phyloP scores from a whole-genome alignment of 2,329 filamentous ascomycete species.

The Ascochyta viciae-villosae region DNA sequence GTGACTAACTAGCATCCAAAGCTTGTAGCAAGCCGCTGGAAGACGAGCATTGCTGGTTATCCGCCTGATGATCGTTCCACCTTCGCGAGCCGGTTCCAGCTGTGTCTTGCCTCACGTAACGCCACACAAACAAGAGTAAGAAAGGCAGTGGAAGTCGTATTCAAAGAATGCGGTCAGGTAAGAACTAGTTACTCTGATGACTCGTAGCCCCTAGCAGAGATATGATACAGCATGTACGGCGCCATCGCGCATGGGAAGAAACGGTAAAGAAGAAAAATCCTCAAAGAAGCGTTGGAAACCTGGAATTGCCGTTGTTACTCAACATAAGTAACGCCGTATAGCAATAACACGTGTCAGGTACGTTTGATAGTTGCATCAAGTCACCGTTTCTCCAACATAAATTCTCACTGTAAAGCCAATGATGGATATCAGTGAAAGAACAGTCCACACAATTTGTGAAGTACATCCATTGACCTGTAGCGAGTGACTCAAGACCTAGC shows the following conservation, averaged over 20 bases:
- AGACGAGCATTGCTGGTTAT: neutral
- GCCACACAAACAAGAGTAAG: neutral
- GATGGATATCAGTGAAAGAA: neutral
- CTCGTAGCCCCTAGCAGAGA: constrained; percentile 1
- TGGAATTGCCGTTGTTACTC: neutral
- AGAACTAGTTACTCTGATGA: neutral
- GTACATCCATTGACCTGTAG: neutral
- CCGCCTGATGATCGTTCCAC: neutral
- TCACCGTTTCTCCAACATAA: neutral
- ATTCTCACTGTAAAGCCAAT: neutral
- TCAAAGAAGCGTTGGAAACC: neutral
- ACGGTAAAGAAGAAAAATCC: neutral
- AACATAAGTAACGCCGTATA: neutral
- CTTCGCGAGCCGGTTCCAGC: neutral
- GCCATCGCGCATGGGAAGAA: neutral
- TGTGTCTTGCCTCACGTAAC: neutral
- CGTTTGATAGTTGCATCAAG: neutral
- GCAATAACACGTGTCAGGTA: constrained; percentile 1
- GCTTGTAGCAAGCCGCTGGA: too few relatives aligned
- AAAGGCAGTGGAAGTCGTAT: neutral
- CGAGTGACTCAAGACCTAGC: neutral
- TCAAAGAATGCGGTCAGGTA: neutral
- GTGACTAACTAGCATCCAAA: too few relatives aligned
- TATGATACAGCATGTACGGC: constrained; percentile 14
- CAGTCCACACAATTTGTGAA: neutral